phyloP scores from a whole-genome alignment of 768 basidiomycete species.

The Macrocybe gigantea region DNA sequence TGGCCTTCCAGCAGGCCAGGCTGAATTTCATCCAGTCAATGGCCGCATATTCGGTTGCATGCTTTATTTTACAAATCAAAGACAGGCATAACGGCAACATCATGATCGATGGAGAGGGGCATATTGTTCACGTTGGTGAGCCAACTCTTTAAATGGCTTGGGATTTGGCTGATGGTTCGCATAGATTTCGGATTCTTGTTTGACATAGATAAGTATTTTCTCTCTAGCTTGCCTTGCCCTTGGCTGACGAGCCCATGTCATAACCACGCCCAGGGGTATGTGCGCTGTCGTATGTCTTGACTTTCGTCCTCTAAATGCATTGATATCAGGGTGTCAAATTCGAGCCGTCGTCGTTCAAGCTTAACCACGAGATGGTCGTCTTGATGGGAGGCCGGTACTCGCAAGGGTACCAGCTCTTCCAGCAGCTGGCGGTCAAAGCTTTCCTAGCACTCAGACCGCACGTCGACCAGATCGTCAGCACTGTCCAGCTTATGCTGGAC shows the following conservation, averaged over 20 bases:
- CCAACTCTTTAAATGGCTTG: not conserved
- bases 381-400: conserved; percentile 95
- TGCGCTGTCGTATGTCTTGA: conserved; percentile 3
- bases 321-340: conserved; percentile 87
- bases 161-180: conserved; percentile 2
- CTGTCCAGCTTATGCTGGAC: conserved; percentile 90
- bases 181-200: conserved; percentile 95
- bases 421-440: conserved; percentile 90
- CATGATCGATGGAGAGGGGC: conserved; percentile 98
- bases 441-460: conserved; percentile 96
- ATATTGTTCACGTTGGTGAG: conserved; percentile 93
- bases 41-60: conserved; percentile 98
- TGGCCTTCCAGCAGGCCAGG: conserved; percentile 87
- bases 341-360: conserved; percentile 96
- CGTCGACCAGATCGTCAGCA: conserved; percentile 83
- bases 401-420: conserved; percentile 92
- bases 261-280: conserved; percentile 65
- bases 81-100: conserved; percentile 99
- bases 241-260: conserved; percentile 20
- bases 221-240: conserved; percentile 4
- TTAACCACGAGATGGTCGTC: conserved; percentile 97
- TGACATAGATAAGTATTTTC: conserved; percentile 82
- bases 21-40: conserved; percentile 98
- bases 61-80: conserved; percentile 98
- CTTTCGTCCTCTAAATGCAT: conserved; percentile 3